Conservation (phyloP, 2,329 filamentous ascomycete genomes). For the Chrysoporthe cubensis region DNA sequence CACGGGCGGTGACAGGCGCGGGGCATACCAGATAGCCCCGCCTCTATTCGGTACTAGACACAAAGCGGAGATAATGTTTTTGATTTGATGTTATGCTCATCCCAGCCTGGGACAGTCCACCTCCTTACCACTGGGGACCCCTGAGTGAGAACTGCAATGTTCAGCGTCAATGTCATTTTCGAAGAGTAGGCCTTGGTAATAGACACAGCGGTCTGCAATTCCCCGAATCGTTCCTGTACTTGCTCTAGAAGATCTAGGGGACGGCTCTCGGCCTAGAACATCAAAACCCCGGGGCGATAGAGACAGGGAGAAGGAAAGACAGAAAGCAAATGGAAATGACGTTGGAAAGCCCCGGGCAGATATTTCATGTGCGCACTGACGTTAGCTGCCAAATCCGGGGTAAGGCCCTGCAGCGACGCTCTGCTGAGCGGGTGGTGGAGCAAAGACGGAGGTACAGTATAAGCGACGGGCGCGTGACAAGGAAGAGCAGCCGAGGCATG, state of each 20-base stretch:
- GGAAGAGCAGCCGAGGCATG: slow-evolving; percentile 27
- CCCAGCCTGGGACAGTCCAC: background rate
- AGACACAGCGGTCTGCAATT: no score
- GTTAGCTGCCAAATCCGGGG: slow-evolving; percentile 10
- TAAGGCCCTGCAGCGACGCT: background rate
- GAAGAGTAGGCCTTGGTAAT: no score
- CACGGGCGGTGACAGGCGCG: no score
- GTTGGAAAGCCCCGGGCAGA: background rate
- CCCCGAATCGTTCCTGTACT: no score
- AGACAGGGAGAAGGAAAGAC: background rate
- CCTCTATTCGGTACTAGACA: no score
- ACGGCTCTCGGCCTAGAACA: background rate
- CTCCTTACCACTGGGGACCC: background rate
- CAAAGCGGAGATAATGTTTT: no score
- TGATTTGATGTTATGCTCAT: no score
- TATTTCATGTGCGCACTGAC: background rate
- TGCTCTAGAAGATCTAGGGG: background rate
- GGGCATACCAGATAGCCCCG: no score
- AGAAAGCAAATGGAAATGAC: background rate
- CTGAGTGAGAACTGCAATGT: background rate
- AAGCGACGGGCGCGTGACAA: background rate
- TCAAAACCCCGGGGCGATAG: no score
- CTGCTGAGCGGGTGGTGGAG: background rate
- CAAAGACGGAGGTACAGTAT: no score
- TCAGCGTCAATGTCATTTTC: no score